phyloP scores from a whole-genome alignment of 768 basidiomycete species.

The Trametes cubensis region DNA sequence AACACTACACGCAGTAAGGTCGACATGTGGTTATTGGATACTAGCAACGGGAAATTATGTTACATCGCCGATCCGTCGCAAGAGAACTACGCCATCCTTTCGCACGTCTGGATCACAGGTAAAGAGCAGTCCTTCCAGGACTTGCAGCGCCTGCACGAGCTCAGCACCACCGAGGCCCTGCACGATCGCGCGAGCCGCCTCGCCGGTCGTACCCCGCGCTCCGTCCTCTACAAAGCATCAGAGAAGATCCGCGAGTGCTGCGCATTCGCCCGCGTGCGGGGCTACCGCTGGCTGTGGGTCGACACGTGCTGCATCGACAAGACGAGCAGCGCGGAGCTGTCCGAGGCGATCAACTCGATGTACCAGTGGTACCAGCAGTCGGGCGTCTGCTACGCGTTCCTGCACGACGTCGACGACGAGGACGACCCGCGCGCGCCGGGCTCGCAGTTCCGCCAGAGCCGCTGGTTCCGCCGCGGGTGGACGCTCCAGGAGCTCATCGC shows the following conservation, averaged over 20 bases:
- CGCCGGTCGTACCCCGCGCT: neutral
- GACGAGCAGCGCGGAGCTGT: slow-evolving; percentile 23
- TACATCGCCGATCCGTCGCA: slow-evolving; percentile 5
- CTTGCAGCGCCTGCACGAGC: slow-evolving; percentile 8
- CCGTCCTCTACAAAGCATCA: neutral
- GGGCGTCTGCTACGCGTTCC: slow-evolving; percentile 11
- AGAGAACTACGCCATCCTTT: slow-evolving; percentile 19
- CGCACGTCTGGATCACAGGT: slow-evolving; percentile 18
- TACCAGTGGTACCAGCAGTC: slow-evolving; percentile 17
- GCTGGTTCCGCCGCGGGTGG: slow-evolving; percentile 16
- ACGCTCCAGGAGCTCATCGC: slow-evolving; percentile 17
- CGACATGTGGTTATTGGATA: slow-evolving; percentile 9
- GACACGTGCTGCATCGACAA: slow-evolving; percentile 24
- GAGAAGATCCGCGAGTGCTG: slow-evolving; percentile 19
- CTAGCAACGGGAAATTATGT: slow-evolving; percentile 4
- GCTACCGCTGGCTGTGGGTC: slow-evolving; percentile 9
- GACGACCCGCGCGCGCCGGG: neutral
- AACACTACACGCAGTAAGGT: too few relatives aligned
- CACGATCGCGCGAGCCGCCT: neutral
- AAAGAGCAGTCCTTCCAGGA: slow-evolving; percentile 18
- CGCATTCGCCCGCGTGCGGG: slow-evolving; percentile 2
- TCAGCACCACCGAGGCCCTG: neutral
- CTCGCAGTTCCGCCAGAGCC: slow-evolving; percentile 16
- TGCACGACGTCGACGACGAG: slow-evolving; percentile 12
- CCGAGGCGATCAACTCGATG: slow-evolving; percentile 24